These are phyloP conservation scores for Quercus dentata DNA, from an alignment of 306 rosid genomes.

Conservation along the genomic window DNA sequence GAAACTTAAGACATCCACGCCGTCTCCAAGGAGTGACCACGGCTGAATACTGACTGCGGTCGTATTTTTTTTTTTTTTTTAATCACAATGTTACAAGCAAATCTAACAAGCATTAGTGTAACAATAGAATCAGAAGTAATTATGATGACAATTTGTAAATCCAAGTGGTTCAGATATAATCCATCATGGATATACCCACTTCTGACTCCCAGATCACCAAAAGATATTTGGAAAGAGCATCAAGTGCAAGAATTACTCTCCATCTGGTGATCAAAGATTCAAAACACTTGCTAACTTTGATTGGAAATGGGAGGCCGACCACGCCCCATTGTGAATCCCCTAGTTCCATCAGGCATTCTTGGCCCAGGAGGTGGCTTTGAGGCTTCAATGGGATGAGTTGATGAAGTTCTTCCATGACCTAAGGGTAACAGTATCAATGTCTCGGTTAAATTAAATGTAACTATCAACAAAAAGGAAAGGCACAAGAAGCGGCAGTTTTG, in stretches of 20 bases:
- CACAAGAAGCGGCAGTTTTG: not conserved
- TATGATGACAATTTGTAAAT: not conserved
- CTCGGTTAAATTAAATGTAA: not conserved
- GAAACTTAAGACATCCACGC: not conserved
- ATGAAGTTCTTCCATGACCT: slow-evolving; percentile 78
- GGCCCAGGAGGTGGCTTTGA: slow-evolving; percentile 98
- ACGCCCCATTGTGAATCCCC: slow-evolving; percentile 94
- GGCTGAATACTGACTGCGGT: not conserved
- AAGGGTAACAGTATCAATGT: not conserved
- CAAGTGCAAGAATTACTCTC: slow-evolving; percentile 14
- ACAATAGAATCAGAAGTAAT: not conserved
- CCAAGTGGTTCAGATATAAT: not conserved
- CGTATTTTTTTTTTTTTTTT: no score
- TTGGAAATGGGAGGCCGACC: slow-evolving; percentile 59
- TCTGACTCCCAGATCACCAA: slow-evolving; percentile 11
- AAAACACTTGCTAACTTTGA: slow-evolving; percentile 37
- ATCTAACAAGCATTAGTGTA: not conserved
- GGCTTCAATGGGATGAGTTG: slow-evolving; percentile 50
- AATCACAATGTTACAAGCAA: not conserved
- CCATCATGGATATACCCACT: slow-evolving; percentile 6
- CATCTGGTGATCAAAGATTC: not conserved
- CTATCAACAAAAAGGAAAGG: not conserved
- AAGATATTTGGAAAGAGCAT: slow-evolving; percentile 5
- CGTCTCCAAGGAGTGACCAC: not conserved
- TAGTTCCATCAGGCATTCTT: slow-evolving; percentile 94